Evolutionary conservation across 805 yeast species (phyloP), one percentile per base, ranked within the genome.

Genomic region (Tanozyma kutaoensis): DNA sequence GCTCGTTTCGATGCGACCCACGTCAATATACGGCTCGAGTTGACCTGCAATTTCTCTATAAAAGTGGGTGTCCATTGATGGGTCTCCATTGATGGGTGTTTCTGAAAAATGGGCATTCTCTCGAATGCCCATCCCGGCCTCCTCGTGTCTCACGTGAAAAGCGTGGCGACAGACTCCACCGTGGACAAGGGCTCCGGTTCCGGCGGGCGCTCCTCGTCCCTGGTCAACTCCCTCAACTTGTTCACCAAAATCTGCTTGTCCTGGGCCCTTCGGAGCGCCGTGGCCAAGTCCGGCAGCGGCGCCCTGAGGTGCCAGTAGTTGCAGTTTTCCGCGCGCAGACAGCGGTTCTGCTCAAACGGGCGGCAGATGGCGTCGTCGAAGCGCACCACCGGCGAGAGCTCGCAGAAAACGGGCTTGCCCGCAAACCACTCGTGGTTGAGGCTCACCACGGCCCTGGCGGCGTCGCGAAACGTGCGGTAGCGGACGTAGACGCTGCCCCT

Each of bases 341-440:
- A 86, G 10, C 54, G 55, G 14, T 61, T 51, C 2, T 59, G 50
- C 21, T 75, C 81, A 42, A 76, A 76, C 23, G 77, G 77, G 22
- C 81, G 60, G 45, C 97, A 86, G 29, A 70, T 62, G 9, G 93
- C 78, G 29, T 76, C 91, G 24, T 63, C 57, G 38, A 80, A 70
- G 42, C 66, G 72, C 3, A 64, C 50, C 12, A 81, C 86, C 10
- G 95, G 91, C 14, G 82, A 69, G 15, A 81, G 56, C 40, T 81
- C 91, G 42, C 82, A 72, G 46, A 72, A 78, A 0, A 86, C 71
- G 0, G 96, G 97, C 29, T 74, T 53, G 7, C 69, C 72, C 30
- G 72, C 70, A 45, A 71, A 86, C 96, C 96, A 86, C 31, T 91
- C 66, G 18, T 72, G 65, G 43, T 81, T 82, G 42, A 85, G 68